A percentile compares a stretch with the other conserved stretches of the same genome.
Evolutionary conservation across 192 early-diverging fungal genomes (phyloP).

Genomic region (Allomyces javanicus): DNA sequence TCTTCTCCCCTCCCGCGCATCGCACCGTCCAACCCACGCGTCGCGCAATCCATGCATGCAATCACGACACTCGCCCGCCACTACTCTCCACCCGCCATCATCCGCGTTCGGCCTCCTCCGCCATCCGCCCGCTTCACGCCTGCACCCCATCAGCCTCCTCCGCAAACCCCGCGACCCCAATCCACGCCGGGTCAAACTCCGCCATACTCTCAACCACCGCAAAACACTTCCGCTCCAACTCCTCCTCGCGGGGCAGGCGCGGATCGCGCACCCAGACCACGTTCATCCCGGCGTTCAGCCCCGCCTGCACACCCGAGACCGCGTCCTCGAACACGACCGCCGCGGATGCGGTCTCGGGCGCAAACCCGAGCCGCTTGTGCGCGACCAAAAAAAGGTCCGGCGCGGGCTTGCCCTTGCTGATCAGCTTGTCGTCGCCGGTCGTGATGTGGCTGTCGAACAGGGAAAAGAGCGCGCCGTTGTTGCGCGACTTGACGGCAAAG

Average conservation of each 20-base stretch:
- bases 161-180: not conserved
- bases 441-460: constrained; percentile 23
- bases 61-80: no score
- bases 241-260: not conserved
- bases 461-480: constrained; percentile 23
- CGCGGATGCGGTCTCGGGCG: not conserved
- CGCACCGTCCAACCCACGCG: no score
- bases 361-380: constrained; percentile 10
- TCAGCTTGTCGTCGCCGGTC: constrained; percentile 20
- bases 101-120: no score
- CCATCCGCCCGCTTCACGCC: no score
- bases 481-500: constrained; percentile 18
- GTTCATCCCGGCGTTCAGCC: constrained; percentile 20
- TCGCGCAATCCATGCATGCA: no score
- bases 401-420: constrained; percentile 23
- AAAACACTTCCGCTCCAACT: not conserved
- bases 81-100: no score
- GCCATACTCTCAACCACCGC: not conserved
- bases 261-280: constrained; percentile 31
- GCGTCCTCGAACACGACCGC: constrained; percentile 33
- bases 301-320: constrained; percentile 18
- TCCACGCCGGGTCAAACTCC: not conserved
- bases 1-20: no score
- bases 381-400: constrained; percentile 29
- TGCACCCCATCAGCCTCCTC: no score